Evolutionary conservation across 2,329 filamentous ascomycete genomes (phyloP).

Genomic region (Karstenula rhodostoma): DNA sequence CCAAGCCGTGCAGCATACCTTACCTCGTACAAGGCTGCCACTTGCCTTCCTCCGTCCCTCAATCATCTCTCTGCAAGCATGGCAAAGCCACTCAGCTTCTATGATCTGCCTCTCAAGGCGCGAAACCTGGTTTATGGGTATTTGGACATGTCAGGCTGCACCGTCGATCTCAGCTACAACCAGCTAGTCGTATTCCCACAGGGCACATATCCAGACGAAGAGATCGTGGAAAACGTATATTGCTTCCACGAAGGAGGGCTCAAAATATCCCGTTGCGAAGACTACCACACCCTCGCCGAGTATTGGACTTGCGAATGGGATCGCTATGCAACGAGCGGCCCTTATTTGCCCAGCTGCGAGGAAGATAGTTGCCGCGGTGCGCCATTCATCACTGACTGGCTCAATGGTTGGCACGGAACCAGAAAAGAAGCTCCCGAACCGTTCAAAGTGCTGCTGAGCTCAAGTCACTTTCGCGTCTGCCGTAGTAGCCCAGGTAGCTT

Average conservation of each 20-base stretch:
- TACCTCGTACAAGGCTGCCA: neutral
- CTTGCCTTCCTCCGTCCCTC: neutral
- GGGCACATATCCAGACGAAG: neutral
- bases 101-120: conserved; percentile 2
- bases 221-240: neutral
- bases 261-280: conserved; percentile 6
- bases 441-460: neutral
- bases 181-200: neutral
- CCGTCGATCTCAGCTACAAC: conserved; percentile 5
- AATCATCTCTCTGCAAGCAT: neutral
- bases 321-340: neutral
- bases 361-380: neutral
- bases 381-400: neutral
- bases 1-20: neutral
- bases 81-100: neutral
- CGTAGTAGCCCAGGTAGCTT: conserved; percentile 14
- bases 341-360: neutral
- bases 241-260: neutral
- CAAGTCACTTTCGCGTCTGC: conserved; percentile 9
- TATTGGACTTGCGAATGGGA: conserved; percentile 10
- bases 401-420: neutral
- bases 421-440: neutral
- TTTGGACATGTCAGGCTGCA: neutral
- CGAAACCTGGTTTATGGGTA: neutral
- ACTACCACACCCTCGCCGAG: conserved; percentile 13